Conservation (phyloP, 305 asterid species). For the Fraxinus sp. region DNA sequence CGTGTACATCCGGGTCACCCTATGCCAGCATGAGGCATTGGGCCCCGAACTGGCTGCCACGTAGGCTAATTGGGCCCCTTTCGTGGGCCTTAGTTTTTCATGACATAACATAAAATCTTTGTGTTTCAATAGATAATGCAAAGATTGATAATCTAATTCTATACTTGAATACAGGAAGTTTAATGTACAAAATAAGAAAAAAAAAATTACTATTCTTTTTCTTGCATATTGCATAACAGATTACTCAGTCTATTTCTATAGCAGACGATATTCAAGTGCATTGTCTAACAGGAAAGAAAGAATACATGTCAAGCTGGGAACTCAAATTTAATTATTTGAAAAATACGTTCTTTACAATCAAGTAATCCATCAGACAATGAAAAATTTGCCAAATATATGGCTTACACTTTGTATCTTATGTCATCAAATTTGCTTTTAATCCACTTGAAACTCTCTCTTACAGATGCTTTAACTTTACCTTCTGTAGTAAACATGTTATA, state of each 20-base stretch:
- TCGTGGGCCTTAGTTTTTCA: too few relatives aligned
- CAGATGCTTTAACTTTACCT: constrained; percentile 70
- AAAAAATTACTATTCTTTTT: too few relatives aligned
- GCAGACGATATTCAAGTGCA: not conserved
- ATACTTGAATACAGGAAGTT: not conserved
- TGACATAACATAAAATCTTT: too few relatives aligned
- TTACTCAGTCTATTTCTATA: not conserved
- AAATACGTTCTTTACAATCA: not conserved
- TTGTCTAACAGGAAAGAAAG: not conserved
- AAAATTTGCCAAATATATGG: not conserved
- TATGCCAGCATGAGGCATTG: too few relatives aligned
- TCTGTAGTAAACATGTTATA: constrained; percentile 66
- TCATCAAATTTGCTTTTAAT: constrained; percentile 64
- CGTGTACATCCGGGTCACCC: too few relatives aligned
- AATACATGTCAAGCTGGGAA: not conserved
- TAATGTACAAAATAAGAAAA: not conserved
- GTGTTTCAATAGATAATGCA: not conserved
- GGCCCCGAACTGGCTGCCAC: too few relatives aligned
- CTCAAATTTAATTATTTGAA: not conserved
- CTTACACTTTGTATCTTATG: constrained; percentile 42
- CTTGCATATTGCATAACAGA: too few relatives aligned
- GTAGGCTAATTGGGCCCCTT: too few relatives aligned
- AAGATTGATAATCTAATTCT: not conserved
- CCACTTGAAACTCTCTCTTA: constrained; percentile 80
- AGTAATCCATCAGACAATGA: not conserved